Percentiles rank a stretch among this genome's conserved stretches.
These are phyloP conservation scores for Phytophthora chlamydospora DNA, from an alignment of 352 stramenopile genomes.

Conservation along the genomic window DNA sequence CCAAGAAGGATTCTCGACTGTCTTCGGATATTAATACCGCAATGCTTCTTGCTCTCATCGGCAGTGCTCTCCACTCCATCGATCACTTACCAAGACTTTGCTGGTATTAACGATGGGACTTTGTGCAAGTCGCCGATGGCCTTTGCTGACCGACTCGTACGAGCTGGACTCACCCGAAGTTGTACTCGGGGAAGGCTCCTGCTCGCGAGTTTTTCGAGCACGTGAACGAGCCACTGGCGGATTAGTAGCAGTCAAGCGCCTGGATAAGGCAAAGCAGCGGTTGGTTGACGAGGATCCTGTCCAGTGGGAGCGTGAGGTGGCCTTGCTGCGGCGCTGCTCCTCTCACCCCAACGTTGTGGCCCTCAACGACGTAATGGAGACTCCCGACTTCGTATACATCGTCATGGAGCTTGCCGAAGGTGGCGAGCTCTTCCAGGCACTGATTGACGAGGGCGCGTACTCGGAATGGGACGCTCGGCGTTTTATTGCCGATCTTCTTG, in stretches of 20 bases:
- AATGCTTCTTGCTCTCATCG: not conserved
- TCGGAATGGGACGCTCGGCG: slow-evolving; percentile 72
- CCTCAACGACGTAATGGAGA: slow-evolving; percentile 59
- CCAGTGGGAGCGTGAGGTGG: slow-evolving; percentile 59
- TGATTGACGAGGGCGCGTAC: slow-evolving; percentile 77
- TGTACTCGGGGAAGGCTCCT: slow-evolving; percentile 55
- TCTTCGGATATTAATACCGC: slow-evolving; percentile 15
- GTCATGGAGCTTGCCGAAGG: slow-evolving; percentile 65
- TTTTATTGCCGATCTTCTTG: slow-evolving; percentile 55
- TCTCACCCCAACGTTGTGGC: slow-evolving; percentile 65
- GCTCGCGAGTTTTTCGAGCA: slow-evolving; percentile 56
- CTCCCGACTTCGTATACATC: slow-evolving; percentile 53
- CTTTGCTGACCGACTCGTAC: slow-evolving; percentile 43
- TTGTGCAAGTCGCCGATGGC: slow-evolving; percentile 45
- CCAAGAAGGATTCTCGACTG: too few relatives aligned
- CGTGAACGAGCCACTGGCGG: slow-evolving; percentile 38
- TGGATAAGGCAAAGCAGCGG: slow-evolving; percentile 45
- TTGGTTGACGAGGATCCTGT: slow-evolving; percentile 11
- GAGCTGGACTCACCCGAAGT: slow-evolving; percentile 48
- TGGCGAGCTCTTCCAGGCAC: slow-evolving; percentile 73
- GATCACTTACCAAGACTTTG: not conserved
- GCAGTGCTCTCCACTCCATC: not conserved
- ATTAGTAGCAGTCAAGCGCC: slow-evolving; percentile 64
- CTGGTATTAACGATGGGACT: slow-evolving; percentile 40
- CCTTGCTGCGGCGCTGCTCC: slow-evolving; percentile 51